Base-by-base conservation (phyloP, 345 rosid species). In the Microcos paniculata region DNA sequence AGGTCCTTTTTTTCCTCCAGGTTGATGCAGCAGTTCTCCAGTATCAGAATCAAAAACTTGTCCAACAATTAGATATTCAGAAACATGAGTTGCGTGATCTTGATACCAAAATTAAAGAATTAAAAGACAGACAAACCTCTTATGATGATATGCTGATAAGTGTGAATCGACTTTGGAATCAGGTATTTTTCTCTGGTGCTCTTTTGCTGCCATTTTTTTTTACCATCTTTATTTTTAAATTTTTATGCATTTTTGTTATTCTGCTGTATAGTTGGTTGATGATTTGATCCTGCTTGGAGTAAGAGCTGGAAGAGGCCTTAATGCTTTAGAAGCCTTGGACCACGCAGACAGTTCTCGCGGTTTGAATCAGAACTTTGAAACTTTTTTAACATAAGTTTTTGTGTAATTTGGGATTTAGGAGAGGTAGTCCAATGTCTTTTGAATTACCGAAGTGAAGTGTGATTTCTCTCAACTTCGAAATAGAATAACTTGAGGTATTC, bases 11-110 rank as follows among this genome's bases (percentile, higher is more conserved):
- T 68, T 35, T 48, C 61, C 19, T 76, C 61, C 82, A 95, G 99
- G 90, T 86, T 76, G 98, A 92, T 62, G 90, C 94, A 6, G 84
- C 90, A 1, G 90, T 83, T 87, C 91, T 95, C 59, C 99, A 90
- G 72, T 77, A 81, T 55, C 93, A 93, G 85, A 95, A 95, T 85
- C 97, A 95, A 82, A 88, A 84, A 77, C 90, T 93, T 2, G 93
- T 91, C 21, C 97, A 90, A 82, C 93, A 89, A 53, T 81, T 90
- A 70, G 97, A 93, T n/a, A 12, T 70, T 45, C 94, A 91, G 80
- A 95, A 90, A 86, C 88, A 88, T 28, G 90, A 87, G 73, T 77
- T 95, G 77, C 90, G 82, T 77, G 89, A 79, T 73, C 90, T 93
- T 79, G 91, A 90, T 75, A 72, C 80, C 48, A 90, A 86, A 80